These are phyloP conservation scores for Fusarium compactum DNA, from an alignment of 2,329 filamentous ascomycete species.

Conservation along the genomic window DNA sequence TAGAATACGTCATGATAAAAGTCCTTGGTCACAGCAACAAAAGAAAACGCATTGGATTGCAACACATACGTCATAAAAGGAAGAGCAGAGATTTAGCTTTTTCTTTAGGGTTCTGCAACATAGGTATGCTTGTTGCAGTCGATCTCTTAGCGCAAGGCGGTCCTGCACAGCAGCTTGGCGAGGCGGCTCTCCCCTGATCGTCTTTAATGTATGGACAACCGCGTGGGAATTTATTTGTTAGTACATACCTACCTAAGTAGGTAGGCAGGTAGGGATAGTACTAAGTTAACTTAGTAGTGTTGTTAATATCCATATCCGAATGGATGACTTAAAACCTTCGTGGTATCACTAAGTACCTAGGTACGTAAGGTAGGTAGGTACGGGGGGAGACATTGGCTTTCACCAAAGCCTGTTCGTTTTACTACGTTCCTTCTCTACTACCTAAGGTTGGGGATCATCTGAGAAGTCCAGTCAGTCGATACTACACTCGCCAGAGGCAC, in stretches of 20 bases:
- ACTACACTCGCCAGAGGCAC: no score
- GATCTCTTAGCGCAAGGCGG: conserved; percentile 16
- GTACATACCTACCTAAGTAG: background rate
- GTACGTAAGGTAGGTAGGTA: no score
- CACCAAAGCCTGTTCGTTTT: no score
- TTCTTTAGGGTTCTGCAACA: conserved; percentile 19
- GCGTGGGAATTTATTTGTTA: background rate
- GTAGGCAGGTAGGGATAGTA: no score
- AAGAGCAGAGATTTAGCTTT: conserved; percentile 17
- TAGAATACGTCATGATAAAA: conserved; percentile 48
- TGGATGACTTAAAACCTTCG: no score
- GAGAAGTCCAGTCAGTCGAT: no score
- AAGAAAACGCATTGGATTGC: conserved; percentile 19
- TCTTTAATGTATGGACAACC: background rate
- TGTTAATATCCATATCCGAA: no score
- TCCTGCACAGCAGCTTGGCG: conserved; percentile 7
- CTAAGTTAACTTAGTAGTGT: no score
- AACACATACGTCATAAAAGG: conserved; percentile 40
- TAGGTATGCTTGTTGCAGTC: conserved; percentile 7
- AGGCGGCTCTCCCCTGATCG: conserved; percentile 3
- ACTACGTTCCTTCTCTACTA: no score
- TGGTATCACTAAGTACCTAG: no score
- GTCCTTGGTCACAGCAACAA: conserved; percentile 25
- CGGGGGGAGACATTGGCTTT: no score
- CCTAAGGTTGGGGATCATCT: no score